These are phyloP conservation scores for Giardia duodenalis DNA, from an alignment of 208 protist species.

Conservation along the genomic window DNA sequence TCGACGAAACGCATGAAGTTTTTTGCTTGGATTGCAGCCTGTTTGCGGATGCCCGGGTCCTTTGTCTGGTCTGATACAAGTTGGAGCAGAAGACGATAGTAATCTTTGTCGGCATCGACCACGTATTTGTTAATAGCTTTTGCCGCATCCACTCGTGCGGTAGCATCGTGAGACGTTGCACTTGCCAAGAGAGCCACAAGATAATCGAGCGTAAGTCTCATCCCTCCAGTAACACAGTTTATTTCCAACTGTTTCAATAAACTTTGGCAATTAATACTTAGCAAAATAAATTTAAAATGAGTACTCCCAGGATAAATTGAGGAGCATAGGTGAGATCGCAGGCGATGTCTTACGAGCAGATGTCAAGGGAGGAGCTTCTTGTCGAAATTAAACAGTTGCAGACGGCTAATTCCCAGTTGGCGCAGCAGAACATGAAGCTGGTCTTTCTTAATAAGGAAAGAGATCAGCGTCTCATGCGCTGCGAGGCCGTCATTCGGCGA, in stretches of 20 bases:
- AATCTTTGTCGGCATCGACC: background rate
- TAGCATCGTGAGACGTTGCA: background rate
- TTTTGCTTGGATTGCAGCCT: background rate
- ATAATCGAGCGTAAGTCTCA: background rate
- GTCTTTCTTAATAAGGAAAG: conserved; percentile 15
- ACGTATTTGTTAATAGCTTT: background rate
- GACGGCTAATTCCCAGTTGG: background rate
- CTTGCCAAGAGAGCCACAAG: background rate
- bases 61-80: background rate
- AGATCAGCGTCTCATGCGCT: background rate
- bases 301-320: too few relatives aligned
- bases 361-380: background rate
- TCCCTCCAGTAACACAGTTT: too few relatives aligned
- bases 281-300: too few relatives aligned
- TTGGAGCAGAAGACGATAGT: background rate
- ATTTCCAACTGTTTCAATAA: too few relatives aligned
- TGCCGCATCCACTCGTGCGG: background rate
- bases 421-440: conserved; percentile 13
- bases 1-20: background rate
- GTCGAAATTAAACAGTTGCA: background rate
- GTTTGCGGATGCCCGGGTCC: background rate
- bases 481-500: background rate
- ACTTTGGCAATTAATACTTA: too few relatives aligned
- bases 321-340: too few relatives aligned
- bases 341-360: too few relatives aligned